Evolutionary conservation across 306 rosid genomes (phyloP).

Genomic region (Geum urbanum): DNA sequence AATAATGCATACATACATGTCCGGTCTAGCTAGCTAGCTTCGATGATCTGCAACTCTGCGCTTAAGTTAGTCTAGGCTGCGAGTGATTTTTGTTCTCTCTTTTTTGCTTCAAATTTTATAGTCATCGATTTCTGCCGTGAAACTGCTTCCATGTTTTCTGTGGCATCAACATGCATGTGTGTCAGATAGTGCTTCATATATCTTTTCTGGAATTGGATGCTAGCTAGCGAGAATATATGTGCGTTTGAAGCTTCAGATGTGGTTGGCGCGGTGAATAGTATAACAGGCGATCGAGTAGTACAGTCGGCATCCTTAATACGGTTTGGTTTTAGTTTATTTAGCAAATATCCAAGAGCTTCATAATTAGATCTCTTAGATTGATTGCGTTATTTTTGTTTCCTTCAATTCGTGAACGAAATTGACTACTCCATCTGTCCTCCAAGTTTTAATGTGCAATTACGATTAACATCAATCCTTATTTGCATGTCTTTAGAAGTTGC

Average conservation of each 20-base stretch:
- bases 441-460: not conserved
- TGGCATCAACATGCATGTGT: not conserved
- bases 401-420: not conserved
- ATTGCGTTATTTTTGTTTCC: not conserved
- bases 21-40: no score
- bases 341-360: not conserved
- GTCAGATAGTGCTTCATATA: conserved; percentile 13
- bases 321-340: not conserved
- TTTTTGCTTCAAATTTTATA: not conserved
- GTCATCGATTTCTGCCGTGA: not conserved
- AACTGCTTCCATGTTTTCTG: not conserved
- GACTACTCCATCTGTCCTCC: not conserved
- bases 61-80: not conserved
- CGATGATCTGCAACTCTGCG: not conserved
- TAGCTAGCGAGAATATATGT: not conserved
- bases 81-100: not conserved
- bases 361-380: not conserved
- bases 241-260: conserved; percentile 1
- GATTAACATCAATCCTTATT: not conserved
- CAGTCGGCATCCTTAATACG: not conserved
- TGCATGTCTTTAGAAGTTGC: not conserved
- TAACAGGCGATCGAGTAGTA: not conserved
- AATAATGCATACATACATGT: not conserved
- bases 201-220: conserved; percentile 5
- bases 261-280: conserved; percentile 3